Evolutionary conservation across 345 rosid genomes (phyloP).

Genomic region (Rhodamnia argentea): DNA sequence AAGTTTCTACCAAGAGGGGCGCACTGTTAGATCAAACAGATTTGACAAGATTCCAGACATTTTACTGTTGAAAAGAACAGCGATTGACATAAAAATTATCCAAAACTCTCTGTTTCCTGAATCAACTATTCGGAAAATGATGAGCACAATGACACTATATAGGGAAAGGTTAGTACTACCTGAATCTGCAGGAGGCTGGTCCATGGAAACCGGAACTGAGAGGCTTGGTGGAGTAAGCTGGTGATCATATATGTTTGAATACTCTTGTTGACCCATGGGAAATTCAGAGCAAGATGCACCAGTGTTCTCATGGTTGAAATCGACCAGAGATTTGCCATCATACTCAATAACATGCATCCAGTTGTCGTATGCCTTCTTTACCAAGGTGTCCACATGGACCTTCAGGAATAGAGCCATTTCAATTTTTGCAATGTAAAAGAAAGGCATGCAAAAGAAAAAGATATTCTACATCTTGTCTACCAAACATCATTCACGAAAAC

Average conservation of each 20-base stretch:
- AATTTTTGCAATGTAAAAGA: not conserved
- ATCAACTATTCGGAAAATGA: not conserved
- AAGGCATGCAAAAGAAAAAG: not conserved
- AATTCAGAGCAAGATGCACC: slow-evolving; percentile 20
- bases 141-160: not conserved
- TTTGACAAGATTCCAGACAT: not conserved
- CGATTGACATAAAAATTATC: not conserved
- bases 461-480: not conserved
- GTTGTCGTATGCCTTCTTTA: slow-evolving; percentile 95
- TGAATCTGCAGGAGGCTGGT: slow-evolving; percentile 44
- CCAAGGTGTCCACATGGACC: slow-evolving; percentile 75
- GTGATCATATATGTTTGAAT: slow-evolving; percentile 26
- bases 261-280: slow-evolving; percentile 19
- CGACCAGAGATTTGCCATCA: slow-evolving; percentile 69
- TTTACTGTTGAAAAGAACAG: not conserved
- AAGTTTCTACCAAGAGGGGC: too few species aligned
- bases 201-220: slow-evolving; percentile 36
- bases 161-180: slow-evolving; percentile 10
- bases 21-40: too few species aligned
- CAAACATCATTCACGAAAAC: not conserved
- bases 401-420: slow-evolving; percentile 11
- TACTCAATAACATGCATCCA: slow-evolving; percentile 88
- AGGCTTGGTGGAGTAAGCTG: slow-evolving; percentile 24
- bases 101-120: not conserved
- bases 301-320: slow-evolving; percentile 31